These are phyloP conservation scores for Puccinia sorghi DNA, from an alignment of 1,284 basidiomycete genomes.

Conservation along the genomic window DNA sequence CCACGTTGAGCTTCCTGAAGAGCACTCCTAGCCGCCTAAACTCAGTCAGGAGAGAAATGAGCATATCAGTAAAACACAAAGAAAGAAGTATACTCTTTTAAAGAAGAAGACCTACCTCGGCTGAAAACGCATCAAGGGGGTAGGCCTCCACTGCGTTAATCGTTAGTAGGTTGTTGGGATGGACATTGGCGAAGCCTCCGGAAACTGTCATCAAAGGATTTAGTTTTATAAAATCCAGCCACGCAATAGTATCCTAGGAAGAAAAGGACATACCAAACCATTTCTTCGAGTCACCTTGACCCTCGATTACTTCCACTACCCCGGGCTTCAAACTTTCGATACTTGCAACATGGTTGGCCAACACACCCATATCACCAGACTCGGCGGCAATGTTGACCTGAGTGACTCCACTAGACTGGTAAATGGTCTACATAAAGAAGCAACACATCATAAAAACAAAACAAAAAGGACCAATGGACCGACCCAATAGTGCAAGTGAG, in stretches of 20 bases:
- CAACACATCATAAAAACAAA: background rate
- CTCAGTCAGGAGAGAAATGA: conserved; percentile 49
- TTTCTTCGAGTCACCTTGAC: conserved; percentile 75
- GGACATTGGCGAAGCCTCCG: conserved; percentile 94
- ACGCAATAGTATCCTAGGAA: no score
- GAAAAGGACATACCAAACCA: conserved; percentile 74
- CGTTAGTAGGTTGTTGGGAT: conserved; percentile 93
- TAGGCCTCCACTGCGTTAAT: conserved; percentile 98
- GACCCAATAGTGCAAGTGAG: no score
- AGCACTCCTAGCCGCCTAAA: conserved; percentile 83
- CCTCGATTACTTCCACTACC: conserved; percentile 87
- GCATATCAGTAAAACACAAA: no score
- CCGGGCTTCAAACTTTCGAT: conserved; percentile 90
- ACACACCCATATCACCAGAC: conserved; percentile 97
- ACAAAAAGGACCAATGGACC: background rate
- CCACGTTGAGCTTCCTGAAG: conserved; percentile 86
- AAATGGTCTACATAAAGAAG: conserved; percentile 81
- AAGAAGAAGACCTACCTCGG: conserved; percentile 65
- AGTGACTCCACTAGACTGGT: conserved; percentile 79
- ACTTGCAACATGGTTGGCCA: conserved; percentile 92
- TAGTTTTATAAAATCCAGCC: no score
- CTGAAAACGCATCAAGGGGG: conserved; percentile 83
- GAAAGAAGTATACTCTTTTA: no score
- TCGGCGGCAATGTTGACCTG: conserved; percentile 91
- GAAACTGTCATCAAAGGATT: no score